Conservation (phyloP, 192 early-diverging fungal genomes). For the Coemansia sp. region DNA sequence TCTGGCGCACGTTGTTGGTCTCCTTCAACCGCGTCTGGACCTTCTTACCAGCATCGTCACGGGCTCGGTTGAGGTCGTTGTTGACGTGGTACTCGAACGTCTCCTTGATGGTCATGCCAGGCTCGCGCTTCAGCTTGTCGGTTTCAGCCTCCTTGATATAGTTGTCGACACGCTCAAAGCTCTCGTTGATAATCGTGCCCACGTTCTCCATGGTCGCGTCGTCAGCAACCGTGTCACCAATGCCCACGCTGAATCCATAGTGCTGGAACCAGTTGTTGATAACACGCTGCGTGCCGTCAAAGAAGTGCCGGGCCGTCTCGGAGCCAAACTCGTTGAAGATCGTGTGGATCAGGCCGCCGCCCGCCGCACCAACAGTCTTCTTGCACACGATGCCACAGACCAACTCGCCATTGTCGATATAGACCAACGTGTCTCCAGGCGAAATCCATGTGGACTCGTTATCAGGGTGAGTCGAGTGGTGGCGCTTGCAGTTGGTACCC, state of each 20-base stretch:
- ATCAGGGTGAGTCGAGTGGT: conserved; percentile 80
- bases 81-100: conserved; percentile 92
- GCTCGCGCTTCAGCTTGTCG: conserved; percentile 79
- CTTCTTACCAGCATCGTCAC: conserved; percentile 88
- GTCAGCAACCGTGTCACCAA: conserved; percentile 97
- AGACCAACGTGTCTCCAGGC: conserved; percentile 88
- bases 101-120: conserved; percentile 93
- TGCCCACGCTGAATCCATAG: conserved; percentile 95
- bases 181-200: conserved; percentile 71
- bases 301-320: conserved; percentile 84
- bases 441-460: conserved; percentile 75
- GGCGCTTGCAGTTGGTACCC: conserved; percentile 87
- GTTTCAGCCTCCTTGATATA: conserved; percentile 82
- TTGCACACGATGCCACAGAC: conserved; percentile 96
- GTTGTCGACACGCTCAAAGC: conserved; percentile 78
- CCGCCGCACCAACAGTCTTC: conserved; percentile 86
- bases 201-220: conserved; percentile 76
- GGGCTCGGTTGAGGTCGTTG: conserved; percentile 82
- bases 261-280: conserved; percentile 96
- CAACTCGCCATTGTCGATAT: conserved; percentile 91
- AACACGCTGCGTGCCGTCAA: conserved; percentile 90
- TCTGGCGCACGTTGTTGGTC: conserved; percentile 95
- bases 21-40: conserved; percentile 83
- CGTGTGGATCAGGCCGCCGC: conserved; percentile 90
- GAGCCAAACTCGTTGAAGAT: conserved; percentile 93